Percentiles rank a stretch among this genome's conserved stretches.
These are phyloP conservation scores for Podila epicladia DNA, from an alignment of 192 early-diverging fungal species.

Conservation along the genomic window DNA sequence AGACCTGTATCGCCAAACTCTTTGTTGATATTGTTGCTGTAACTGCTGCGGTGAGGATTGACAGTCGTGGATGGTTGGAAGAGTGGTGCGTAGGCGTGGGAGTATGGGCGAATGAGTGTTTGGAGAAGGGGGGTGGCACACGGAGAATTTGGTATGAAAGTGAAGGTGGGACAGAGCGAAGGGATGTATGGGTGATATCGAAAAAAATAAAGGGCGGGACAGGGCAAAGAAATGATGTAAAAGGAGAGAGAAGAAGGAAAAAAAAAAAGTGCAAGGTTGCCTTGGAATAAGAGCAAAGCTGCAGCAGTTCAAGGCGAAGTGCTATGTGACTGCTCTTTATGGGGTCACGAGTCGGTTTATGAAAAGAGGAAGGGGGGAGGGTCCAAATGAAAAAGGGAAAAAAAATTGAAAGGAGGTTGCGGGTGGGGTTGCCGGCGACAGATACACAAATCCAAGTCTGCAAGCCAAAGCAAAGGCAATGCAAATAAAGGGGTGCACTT, in stretches of 20 bases:
- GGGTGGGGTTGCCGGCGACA: too few species aligned
- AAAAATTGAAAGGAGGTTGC: background rate
- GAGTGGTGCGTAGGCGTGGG: too few species aligned
- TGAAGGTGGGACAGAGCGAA: background rate
- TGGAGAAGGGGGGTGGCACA: background rate
- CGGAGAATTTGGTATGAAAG: background rate
- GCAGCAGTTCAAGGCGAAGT: slow-evolving; percentile 11
- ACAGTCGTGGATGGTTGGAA: too few species aligned
- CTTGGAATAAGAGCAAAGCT: background rate
- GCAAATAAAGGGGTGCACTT: too few species aligned
- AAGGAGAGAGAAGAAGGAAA: background rate
- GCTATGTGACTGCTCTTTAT: background rate
- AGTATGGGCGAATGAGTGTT: background rate
- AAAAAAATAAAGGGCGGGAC: background rate
- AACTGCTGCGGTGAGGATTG: too few species aligned
- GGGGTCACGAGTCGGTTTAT: slow-evolving; percentile 2
- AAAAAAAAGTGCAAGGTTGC: background rate
- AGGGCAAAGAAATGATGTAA: slow-evolving; percentile 7
- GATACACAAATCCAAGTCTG: background rate
- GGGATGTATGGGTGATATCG: background rate
- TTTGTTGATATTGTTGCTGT: too few species aligned
- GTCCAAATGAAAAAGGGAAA: background rate
- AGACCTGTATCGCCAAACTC: too few species aligned
- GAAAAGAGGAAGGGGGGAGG: background rate
- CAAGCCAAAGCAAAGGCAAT: background rate